Percentiles rank a stretch among this genome's conserved stretches.
Evolutionary conservation across 2,329 filamentous ascomycete species (phyloP).

Genomic region (Sclerotiophoma versabilis): DNA sequence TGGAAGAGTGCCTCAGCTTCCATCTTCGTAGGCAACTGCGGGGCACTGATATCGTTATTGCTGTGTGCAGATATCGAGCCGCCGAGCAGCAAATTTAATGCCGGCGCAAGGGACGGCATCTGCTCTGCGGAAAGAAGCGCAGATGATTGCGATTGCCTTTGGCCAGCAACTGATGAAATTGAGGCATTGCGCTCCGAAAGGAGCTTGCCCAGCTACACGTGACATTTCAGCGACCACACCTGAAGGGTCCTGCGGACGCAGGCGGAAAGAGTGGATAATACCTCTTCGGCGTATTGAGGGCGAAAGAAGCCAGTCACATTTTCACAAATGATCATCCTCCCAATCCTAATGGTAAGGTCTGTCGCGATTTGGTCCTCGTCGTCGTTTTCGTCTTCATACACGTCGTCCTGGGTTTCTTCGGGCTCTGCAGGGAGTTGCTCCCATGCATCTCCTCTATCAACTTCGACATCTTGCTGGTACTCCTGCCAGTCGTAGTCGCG

Average conservation of each 20-base stretch:
- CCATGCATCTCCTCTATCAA: slow-evolving; percentile 46
- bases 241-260: slow-evolving; percentile 15
- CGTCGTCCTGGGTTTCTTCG: slow-evolving; percentile 48
- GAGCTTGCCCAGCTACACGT: slow-evolving; percentile 48
- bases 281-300: slow-evolving; percentile 51
- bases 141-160: slow-evolving; percentile 46
- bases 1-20: slow-evolving; percentile 46
- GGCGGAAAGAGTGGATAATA: slow-evolving; percentile 33
- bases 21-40: slow-evolving; percentile 44
- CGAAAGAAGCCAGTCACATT: slow-evolving; percentile 50
- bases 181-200: slow-evolving; percentile 43
- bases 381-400: slow-evolving; percentile 49
- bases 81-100: slow-evolving; percentile 45
- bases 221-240: slow-evolving; percentile 34
- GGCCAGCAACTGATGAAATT: slow-evolving; percentile 45
- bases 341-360: slow-evolving; percentile 48
- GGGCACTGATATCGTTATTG: slow-evolving; percentile 38
- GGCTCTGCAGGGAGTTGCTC: slow-evolving; percentile 46
- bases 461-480: slow-evolving; percentile 49
- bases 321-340: slow-evolving; percentile 51
- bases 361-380: slow-evolving; percentile 49
- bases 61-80: slow-evolving; percentile 39
- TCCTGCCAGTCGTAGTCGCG: slow-evolving; percentile 51
- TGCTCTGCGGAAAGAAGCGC: slow-evolving; percentile 47
- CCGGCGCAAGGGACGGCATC: slow-evolving; percentile 47